Conservation (phyloP, 2,329 filamentous ascomycete genomes). For the Colletotrichum musicola region DNA sequence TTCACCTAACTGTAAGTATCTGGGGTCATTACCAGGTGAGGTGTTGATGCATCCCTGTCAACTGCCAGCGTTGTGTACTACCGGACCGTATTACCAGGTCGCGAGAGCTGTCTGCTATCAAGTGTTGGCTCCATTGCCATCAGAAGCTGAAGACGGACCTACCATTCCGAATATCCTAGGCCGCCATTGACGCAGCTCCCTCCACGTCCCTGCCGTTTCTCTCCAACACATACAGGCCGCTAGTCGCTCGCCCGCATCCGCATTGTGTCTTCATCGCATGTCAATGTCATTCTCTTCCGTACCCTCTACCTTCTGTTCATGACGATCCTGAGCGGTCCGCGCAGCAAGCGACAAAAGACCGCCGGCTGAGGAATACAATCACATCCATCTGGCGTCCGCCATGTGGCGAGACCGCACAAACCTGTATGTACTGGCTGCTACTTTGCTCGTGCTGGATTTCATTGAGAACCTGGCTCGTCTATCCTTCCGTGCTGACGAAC, state of each 20-base stretch:
- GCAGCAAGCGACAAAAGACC: slow-evolving; percentile 37
- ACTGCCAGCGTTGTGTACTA: background rate
- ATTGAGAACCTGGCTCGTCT: background rate
- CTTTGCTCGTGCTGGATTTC: slow-evolving; percentile 33
- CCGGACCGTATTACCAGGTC: too few relatives aligned
- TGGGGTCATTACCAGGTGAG: too few relatives aligned
- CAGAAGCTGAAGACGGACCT: background rate
- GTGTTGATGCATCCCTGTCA: background rate
- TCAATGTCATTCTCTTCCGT: slow-evolving; percentile 27
- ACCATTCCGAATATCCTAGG: background rate
- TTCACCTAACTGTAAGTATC: too few relatives aligned
- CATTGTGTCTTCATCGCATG: slow-evolving; percentile 11
- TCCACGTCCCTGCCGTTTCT: background rate
- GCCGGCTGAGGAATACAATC: slow-evolving; percentile 36
- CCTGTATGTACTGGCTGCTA: slow-evolving; percentile 72
- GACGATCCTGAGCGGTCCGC: slow-evolving; percentile 36
- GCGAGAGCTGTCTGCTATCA: too few relatives aligned
- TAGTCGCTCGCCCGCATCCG: slow-evolving; percentile 2
- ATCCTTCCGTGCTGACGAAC: slow-evolving; percentile 46
- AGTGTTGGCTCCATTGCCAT: too few relatives aligned
- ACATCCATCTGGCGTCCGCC: slow-evolving; percentile 64
- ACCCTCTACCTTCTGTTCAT: slow-evolving; percentile 28
- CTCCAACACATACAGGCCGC: background rate
- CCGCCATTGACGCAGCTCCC: background rate
- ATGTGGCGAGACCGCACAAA: slow-evolving; percentile 99